A percentile compares a stretch with the other conserved stretches of the same genome.
phyloP scores from a whole-genome alignment of 345 rosid species.

The Rhodamnia rubescens region DNA sequence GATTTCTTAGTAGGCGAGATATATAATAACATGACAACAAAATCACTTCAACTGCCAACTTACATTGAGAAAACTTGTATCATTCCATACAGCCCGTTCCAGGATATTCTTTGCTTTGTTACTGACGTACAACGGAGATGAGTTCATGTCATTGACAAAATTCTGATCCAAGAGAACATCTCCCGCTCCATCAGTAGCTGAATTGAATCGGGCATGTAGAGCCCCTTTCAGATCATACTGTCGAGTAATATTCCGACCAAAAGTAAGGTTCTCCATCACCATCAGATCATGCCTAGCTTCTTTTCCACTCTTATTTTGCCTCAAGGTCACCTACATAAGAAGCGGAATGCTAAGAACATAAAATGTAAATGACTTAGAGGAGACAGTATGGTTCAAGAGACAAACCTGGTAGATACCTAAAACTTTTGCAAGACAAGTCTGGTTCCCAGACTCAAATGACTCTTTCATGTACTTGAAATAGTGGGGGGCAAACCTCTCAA shows the following conservation, averaged over 20 bases:
- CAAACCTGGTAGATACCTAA: constrained; percentile 93
- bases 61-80: constrained; percentile 81
- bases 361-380: background rate
- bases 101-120: constrained; percentile 57
- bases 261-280: constrained; percentile 97
- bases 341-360: background rate
- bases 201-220: constrained; percentile 54
- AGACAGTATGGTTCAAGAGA: background rate
- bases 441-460: constrained; percentile 65
- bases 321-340: constrained; percentile 54
- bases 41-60: constrained; percentile 18
- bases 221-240: constrained; percentile 97
- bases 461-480: constrained; percentile 80
- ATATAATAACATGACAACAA: background rate
- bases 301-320: constrained; percentile 70
- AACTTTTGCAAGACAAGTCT: constrained; percentile 94
- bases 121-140: constrained; percentile 82
- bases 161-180: constrained; percentile 93
- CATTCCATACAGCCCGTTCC: constrained; percentile 91
- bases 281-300: constrained; percentile 78
- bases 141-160: constrained; percentile 87
- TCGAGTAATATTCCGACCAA: constrained; percentile 57
- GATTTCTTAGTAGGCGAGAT: background rate
- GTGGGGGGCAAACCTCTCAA: constrained; percentile 65
- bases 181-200: constrained; percentile 41